Base-by-base conservation (phyloP, 805 yeast species). In the Candida multigemmis region DNA sequence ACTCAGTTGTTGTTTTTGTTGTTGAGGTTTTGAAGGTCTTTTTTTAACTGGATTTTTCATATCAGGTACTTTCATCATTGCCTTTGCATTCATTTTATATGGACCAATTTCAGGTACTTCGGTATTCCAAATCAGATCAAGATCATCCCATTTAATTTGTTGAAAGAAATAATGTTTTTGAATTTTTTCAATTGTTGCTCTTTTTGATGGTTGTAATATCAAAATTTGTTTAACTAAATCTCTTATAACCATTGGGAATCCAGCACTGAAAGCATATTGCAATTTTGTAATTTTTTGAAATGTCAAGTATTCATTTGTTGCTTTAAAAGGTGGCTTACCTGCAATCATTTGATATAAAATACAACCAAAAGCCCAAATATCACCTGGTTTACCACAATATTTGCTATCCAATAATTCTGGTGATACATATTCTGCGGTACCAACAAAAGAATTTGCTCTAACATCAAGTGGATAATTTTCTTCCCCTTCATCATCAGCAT, bases 241-340 rank as follows among this genome's bases (percentile, higher is more conserved):
- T 23, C 81, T 68, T 1, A 85, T 67, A 9, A 31, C 57, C 44
- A 21, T 66, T 50, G 42, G 95, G 77, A 34, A 76, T 38, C 59
- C 75, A 60, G 53, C 76, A 69, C 46, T 70, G 58, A 80, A 82
- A 2, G 93, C 91, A 52, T 67, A 82, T 42, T 82, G 89, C 25
- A 78, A 60, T 47, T 82, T 81, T 41, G 82, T 74, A 32, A 82
- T 79, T 44, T 82, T 82, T 46, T 82, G 93, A 47, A 82, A 82
- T 0, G 89, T 82, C 31, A 78, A 53, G 42, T 81, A 82, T 44
- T 82, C 94, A 45, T 81, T 82, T 0, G 85, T 67, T 2, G 87
- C 93, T 44, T 80, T 81, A 50, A 82, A 82, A 4, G 94, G 93
- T 0, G 85, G 83, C 31, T 68, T 71, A 4, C 79, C 79, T 0